Base-by-base conservation (phyloP, 2,329 filamentous ascomycete genomes). In the Microdochium trichocladiopsis region DNA sequence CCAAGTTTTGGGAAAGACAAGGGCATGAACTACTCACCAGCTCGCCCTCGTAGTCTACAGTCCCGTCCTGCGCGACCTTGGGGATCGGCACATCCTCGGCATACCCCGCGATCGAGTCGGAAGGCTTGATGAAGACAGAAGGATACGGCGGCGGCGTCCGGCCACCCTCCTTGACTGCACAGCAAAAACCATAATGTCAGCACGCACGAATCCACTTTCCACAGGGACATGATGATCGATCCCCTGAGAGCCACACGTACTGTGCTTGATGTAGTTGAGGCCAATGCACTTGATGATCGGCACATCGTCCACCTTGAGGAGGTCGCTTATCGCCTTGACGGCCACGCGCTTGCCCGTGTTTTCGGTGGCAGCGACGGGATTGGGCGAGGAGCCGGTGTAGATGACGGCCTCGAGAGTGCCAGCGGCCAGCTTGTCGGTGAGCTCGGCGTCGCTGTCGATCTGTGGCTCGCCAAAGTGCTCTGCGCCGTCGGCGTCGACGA, bases 1-100 rank as follows among this genome's bases (percentile, higher is more conserved):
- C 28, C 28, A 31, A 31, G 28, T 11, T 16, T 16, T 10, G 43
- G 18, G 21, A 37, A 10, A 33, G 48, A 41, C 21, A 12, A 25
- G 24, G 23, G 14, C 83, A 81, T 61, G 88, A 77, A 99, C 90
- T 53, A 99, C 79, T 47, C 43, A 88, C 94, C 47, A 78, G 63
- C 51, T 78, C 75, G 21, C 73, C 74, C 55, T 79, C 76, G 54
- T 78, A 80, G 58, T 80, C 77, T 10, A 73, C 61, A 41, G 73
- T 62, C 1, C 64, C 66, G 53, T 78, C 69, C 53, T 76, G 68
- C 2, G 74, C 71, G 53, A 79, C 61, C 58, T 74, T 69, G 25
- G 74, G 72, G 54, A 79, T 70, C 2, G 70, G 63, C 22, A 79
- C 65, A 54, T 72, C 61, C 51, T 66, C 65, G 33, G 54, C 60